Percentiles rank a stretch among this genome's conserved stretches.
phyloP scores from a whole-genome alignment of 495 filamentous ascomycete genomes.

The Cercophora sp. region DNA sequence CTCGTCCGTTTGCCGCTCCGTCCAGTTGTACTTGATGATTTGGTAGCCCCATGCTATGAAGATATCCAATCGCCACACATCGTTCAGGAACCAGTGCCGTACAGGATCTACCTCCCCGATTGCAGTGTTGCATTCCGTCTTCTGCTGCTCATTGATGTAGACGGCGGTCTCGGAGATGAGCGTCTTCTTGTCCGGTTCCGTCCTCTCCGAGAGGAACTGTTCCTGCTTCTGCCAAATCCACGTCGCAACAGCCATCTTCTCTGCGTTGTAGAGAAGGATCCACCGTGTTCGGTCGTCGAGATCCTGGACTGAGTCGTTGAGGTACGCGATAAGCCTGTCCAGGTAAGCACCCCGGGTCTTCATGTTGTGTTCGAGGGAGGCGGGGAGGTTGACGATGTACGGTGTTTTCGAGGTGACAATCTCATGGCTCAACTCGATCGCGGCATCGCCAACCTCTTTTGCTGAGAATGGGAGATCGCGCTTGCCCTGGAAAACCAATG shows the following conservation, averaged over 20 bases:
- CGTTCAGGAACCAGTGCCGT: constrained; percentile 77
- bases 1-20: constrained; percentile 48
- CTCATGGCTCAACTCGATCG: constrained; percentile 72
- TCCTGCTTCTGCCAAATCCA: constrained; percentile 78
- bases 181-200: constrained; percentile 45
- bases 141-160: constrained; percentile 65
- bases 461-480: constrained; percentile 58
- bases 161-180: constrained; percentile 66
- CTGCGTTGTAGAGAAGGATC: constrained; percentile 82
- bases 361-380: constrained; percentile 78
- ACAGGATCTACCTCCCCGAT: constrained; percentile 65
- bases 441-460: constrained; percentile 72
- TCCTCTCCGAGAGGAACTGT: constrained; percentile 42
- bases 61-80: constrained; percentile 67
- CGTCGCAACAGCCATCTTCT: constrained; percentile 81
- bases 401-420: constrained; percentile 71
- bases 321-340: constrained; percentile 62
- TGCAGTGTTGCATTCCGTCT: constrained; percentile 54
- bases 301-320: constrained; percentile 51
- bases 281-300: constrained; percentile 65
- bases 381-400: constrained; percentile 64
- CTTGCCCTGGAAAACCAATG: constrained; percentile 68
- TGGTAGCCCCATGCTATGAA: constrained; percentile 73
- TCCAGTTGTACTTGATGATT: constrained; percentile 63
- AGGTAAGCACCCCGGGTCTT: constrained; percentile 64